Evolutionary conservation across 2,329 filamentous ascomycete genomes (phyloP).

Genomic region (Bipolaris zeicola): DNA sequence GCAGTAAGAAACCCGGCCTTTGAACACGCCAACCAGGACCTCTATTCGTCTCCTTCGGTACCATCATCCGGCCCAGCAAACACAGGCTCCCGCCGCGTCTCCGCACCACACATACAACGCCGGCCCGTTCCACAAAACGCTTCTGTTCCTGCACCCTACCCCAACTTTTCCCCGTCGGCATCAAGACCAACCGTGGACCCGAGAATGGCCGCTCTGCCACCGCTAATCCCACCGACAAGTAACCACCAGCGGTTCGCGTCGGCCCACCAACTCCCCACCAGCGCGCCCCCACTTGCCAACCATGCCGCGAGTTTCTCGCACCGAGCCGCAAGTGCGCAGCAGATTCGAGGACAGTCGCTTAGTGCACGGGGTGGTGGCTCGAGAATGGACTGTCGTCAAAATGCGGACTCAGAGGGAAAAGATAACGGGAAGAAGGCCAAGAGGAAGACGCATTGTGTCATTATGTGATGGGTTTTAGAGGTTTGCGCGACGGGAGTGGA

Average conservation of each 20-base stretch:
- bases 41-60: slow-evolving; percentile 29
- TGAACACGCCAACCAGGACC: slow-evolving; percentile 28
- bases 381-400: slow-evolving; percentile 1
- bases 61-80: slow-evolving; percentile 16
- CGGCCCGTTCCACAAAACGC: slow-evolving; percentile 14
- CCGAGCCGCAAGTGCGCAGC: not conserved
- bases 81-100: slow-evolving; percentile 28
- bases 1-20: slow-evolving; percentile 17
- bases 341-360: slow-evolving; percentile 1
- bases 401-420: not conserved
- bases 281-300: slow-evolving; percentile 25
- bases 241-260: not conserved
- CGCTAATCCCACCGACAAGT: slow-evolving; percentile 16
- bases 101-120: slow-evolving; percentile 28
- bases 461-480: slow-evolving; percentile 28
- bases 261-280: slow-evolving; percentile 18
- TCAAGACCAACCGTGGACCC: not conserved
- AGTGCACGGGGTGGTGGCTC: not conserved
- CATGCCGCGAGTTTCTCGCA: not conserved
- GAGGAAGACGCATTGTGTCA: slow-evolving; percentile 26
- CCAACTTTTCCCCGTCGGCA: slow-evolving; percentile 15
- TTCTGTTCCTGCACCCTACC: slow-evolving; percentile 7
- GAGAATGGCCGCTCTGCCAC: slow-evolving; percentile 17
- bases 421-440: slow-evolving; percentile 11
- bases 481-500: not conserved